Base-by-base conservation (phyloP, 371 early-diverging fungal genomes). In the Mortierella sp. region DNA sequence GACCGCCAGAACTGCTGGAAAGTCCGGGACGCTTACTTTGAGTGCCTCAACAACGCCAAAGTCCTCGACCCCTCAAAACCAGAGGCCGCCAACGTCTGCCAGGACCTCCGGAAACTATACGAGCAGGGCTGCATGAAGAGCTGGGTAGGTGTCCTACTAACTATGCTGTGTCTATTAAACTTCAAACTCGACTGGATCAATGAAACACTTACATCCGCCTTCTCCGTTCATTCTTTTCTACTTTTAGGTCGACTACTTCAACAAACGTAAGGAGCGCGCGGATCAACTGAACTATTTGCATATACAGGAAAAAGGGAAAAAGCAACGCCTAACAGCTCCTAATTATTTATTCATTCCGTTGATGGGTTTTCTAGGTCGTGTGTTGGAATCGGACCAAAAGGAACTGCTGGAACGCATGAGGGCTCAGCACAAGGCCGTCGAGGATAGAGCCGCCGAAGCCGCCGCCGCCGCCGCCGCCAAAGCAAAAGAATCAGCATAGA, bases 1-100 rank as follows among this genome's bases (percentile, higher is more conserved):
- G 79, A 74, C 50, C 83, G 83, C 34, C 83, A 83, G 64, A 74
- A 78, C 14, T 83, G 83, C 70, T 83, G 83, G 83, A 83, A 78
- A 43, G 66, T 68, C 19, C 78, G 83, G 29, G 83, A 83, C 70
- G 76, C 70, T 39, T 83, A 68, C 50, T 83, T 72, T 66, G 83
- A 68, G 61, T 83, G 83, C 47, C 64, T 83, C 34, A 69, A 83
- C 68, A 37, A 75, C 24, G 66, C 75, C 63, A 73, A 83, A 6
- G 73, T 83, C 64, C 19, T 83, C 34, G 83, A 83, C 76, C 76
- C 83, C 22, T 52, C 76, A 24, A 44, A 68, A 45, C 75, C 78
- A 5, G 83, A 74, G 39, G 79, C 83, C 2, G 58, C 63, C 1
- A 66, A 50, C 41, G 34, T 83, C 47, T 83, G 83, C 67, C 45